Evolutionary conservation across 129 eudicot species (phyloP), one percentile per base, ranked within the genome.

Genomic region (Centaurea solstitialis): DNA sequence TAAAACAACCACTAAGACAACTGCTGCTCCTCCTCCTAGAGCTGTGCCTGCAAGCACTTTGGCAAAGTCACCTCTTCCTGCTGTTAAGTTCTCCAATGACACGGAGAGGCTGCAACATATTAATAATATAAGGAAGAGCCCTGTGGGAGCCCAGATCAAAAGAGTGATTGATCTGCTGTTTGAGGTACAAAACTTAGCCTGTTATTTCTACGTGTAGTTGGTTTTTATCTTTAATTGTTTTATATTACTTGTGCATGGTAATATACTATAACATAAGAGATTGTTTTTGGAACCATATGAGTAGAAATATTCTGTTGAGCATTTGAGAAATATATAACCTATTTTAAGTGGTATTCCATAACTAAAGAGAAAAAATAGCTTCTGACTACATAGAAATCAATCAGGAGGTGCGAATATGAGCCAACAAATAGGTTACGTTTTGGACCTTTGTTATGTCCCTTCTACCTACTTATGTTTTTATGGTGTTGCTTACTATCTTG

Each of bases 71-170:
- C 87, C 93, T 41, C 75, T 86, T 20, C 87, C 93, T 39, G 82
- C 90, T 0, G 80, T 88, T 39, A 94, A 94, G 75, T 94, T 94
- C 72, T 94, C 98, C 6, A 90, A 85, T 86, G 92, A 94, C 73
- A 90, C 98, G 7, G 97, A 94, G 75, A 88, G 96, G 72, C 91
- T 94, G 81, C 97, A 92, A 45, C 87, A 85, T 76, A 92, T 94
- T 74, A 88, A 94, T 79, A 92, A 84, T 78, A 89, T 90, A 85
- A 87, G 98, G 81, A 94, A 92, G 76, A 86, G 90, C 37, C 93
- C 97, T 68, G 92, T 85, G 0, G 96, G 97, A 37, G 91, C 97
- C 78, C 98, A 94, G 73, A 92, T 94, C 12, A 94, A 92, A 79
- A 87, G 91, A 72, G 97, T 94, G 69, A 92, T 94, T 73, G 89